A percentile compares a stretch with the other conserved stretches of the same genome.
Evolutionary conservation across 2,329 filamentous ascomycete genomes (phyloP).

Genomic region (Ceratocystiopsis minuta): DNA sequence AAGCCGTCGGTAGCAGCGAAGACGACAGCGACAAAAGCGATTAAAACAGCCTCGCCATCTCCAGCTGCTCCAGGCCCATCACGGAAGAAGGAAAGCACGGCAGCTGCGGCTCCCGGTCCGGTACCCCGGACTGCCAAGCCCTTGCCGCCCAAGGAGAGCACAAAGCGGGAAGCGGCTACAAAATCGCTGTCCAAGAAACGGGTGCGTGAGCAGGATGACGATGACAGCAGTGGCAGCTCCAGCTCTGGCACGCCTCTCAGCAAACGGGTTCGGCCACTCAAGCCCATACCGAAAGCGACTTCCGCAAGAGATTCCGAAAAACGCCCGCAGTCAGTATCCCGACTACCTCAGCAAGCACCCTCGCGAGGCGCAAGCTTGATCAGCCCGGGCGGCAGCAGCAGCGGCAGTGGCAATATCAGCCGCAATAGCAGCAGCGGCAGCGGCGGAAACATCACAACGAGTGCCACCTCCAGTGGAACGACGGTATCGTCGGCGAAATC

Average conservation of each 20-base stretch:
- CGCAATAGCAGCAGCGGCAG: background rate
- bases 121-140: constrained; percentile 7
- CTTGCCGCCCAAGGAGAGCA: constrained; percentile 5
- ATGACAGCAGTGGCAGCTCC: constrained; percentile 38
- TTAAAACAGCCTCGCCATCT: background rate
- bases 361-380: too few species aligned
- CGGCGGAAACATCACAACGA: background rate
- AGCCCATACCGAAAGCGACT: constrained; percentile 6
- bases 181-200: constrained; percentile 29
- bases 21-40: constrained; percentile 1
- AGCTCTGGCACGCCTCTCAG: constrained; percentile 40
- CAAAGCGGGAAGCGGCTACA: constrained; percentile 3
- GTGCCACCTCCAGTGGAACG: too few species aligned
- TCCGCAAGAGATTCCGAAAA: background rate
- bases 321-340: background rate
- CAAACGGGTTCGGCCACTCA: constrained; percentile 34
- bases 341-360: background rate
- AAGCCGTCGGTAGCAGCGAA: constrained; percentile 9
- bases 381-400: constrained; percentile 1
- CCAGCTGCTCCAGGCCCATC: background rate
- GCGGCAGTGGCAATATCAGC: constrained; percentile 3
- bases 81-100: constrained; percentile 5
- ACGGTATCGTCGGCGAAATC: constrained; percentile 17
- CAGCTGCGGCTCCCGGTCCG: background rate
- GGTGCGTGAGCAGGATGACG: constrained; percentile 30